Base-by-base conservation (phyloP, 495 filamentous ascomycete species). In the Aspergillus diversus region DNA sequence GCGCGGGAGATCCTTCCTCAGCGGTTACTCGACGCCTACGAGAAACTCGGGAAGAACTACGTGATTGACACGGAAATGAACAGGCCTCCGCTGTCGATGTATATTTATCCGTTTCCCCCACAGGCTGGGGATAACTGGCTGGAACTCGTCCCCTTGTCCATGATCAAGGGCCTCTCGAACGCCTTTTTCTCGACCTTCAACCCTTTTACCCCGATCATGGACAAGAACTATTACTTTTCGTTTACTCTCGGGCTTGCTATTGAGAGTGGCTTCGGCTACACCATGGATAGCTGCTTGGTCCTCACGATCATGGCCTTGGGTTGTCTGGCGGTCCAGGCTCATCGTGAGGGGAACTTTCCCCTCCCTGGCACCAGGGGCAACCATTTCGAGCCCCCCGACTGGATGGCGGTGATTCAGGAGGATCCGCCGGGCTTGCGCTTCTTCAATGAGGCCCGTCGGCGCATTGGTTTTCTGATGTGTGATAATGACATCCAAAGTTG, bases 401-500 rank as follows among this genome's bases (percentile, higher is more conserved):
- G 79, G 79, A 74, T 79, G 65, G 71, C 69, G 21, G 77, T 79
- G 12, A 68, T 79, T 1, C 70, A 74, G 47, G 79, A 80, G 66
- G 77, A 79, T 21, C 72, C 75, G 31, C 69, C 75, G 2, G 79
- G 79, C 5, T 50, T 81, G 50, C 73, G 76, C 0, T 80, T 81
- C 55, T 81, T 81, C 55, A 81, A 81, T 16, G 77, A 80, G 53
- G 77, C 79, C 12, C 75, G 79, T 33, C 73, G 75, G 35, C 77
- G 79, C 27, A 80, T 81, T 59, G 79, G 79, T 15, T 81, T 81
- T 57, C 65, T 81, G 62, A 80, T 80, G 73, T 80, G 78, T 42
- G 73, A 74, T 63, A 81, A 81, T 57, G 75, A 80, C 59, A 61
- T 81, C 33, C 75, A 78, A 59, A 79, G 77, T 46, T 81, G 79